phyloP scores from a whole-genome alignment of 768 basidiomycete species.

The Phaffia tasmanica region DNA sequence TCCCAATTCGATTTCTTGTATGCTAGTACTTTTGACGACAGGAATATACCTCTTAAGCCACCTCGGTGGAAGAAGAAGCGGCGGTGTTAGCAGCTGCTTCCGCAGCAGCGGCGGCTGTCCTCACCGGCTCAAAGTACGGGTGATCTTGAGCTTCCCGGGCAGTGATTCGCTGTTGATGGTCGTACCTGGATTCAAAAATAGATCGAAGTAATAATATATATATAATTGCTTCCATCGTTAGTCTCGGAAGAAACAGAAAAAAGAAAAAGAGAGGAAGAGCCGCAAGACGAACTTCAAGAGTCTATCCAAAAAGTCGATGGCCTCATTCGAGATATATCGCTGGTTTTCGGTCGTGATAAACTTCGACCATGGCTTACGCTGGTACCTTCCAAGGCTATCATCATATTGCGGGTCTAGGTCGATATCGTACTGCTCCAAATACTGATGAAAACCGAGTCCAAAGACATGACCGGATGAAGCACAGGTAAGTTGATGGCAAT shows the following conservation, averaged over 20 bases:
- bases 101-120: conserved; percentile 7
- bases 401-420: conserved; percentile 93
- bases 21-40: background rate
- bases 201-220: background rate
- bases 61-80: no score
- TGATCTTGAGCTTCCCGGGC: conserved; percentile 86
- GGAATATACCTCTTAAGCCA: background rate
- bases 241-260: background rate
- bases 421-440: conserved; percentile 56
- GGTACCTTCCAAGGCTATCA: conserved; percentile 44
- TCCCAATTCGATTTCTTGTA: background rate
- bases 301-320: conserved; percentile 91
- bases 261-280: background rate
- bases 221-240: background rate
- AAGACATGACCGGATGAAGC: background rate
- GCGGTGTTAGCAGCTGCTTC: background rate
- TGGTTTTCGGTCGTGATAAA: conserved; percentile 80
- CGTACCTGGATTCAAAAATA: conserved; percentile 59
- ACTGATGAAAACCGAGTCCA: background rate
- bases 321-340: conserved; percentile 90
- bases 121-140: conserved; percentile 60
- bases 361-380: conserved; percentile 85
- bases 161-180: conserved; percentile 92
- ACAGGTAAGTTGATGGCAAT: background rate
- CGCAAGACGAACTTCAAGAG: conserved; percentile 37